phyloP scores from a whole-genome alignment of 2,329 filamentous ascomycete species.

The Ceratocystis colombiana region DNA sequence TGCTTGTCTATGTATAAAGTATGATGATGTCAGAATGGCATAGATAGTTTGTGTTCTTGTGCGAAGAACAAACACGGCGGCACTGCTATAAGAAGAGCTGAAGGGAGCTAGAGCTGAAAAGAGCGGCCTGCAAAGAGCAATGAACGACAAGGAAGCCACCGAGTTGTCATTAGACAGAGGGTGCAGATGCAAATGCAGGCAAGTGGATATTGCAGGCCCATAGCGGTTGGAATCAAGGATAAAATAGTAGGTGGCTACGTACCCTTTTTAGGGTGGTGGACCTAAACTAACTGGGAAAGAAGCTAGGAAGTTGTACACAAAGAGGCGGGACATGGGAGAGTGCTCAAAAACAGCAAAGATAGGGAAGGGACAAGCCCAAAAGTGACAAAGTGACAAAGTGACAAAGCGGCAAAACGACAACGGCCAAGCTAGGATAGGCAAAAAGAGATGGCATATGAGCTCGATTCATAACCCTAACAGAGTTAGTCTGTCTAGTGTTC shows the following conservation, averaged over 20 bases:
- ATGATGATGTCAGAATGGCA: no score
- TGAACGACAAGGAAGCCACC: neutral
- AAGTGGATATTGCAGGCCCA: neutral
- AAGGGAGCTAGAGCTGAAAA: neutral
- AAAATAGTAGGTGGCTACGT: neutral
- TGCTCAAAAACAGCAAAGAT: neutral
- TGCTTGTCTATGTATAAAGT: neutral
- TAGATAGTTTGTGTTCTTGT: no score
- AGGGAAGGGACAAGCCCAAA: neutral
- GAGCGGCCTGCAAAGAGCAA: neutral
- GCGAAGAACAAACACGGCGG: no score
- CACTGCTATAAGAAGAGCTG: no score
- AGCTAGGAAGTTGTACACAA: no score
- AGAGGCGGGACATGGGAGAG: no score
- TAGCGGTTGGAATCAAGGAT: neutral
- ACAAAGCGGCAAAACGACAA: neutral
- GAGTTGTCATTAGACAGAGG: neutral
- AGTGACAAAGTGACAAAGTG: conserved; percentile 3
- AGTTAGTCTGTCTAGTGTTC: neutral
- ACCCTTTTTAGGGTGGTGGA: neutral
- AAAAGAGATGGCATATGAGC: neutral
- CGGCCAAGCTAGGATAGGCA: neutral
- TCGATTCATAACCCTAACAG: neutral
- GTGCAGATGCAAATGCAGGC: conserved; percentile 3
- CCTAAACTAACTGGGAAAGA: neutral